Conservation (phyloP, 2,329 filamentous ascomycete species). For the Aquanectria penicillioides region DNA sequence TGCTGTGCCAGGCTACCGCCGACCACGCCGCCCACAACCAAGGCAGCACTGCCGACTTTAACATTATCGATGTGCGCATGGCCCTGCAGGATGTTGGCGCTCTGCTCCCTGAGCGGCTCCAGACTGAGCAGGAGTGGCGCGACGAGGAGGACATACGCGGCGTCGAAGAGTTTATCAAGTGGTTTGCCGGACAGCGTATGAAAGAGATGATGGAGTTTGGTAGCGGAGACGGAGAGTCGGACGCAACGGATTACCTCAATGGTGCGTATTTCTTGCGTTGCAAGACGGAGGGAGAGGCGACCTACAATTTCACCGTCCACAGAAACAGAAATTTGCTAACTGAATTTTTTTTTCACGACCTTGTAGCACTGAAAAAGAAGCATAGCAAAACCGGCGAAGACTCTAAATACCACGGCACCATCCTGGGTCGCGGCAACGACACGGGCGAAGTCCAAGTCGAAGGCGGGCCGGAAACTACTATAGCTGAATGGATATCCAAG, state of each 20-base stretch:
- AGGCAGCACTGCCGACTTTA: conserved; percentile 59
- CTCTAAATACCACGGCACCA: conserved; percentile 84
- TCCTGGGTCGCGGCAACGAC: conserved; percentile 79
- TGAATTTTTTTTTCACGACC: too few relatives aligned
- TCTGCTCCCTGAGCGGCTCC: conserved; percentile 73
- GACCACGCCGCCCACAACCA: conserved; percentile 76
- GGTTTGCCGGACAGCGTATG: conserved; percentile 80
- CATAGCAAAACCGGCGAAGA: conserved; percentile 91
- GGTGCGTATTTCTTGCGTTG: conserved; percentile 54
- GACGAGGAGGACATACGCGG: conserved; percentile 82
- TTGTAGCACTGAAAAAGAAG: conserved; percentile 84
- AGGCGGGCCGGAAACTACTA: conserved; percentile 65
- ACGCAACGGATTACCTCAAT: conserved; percentile 76
- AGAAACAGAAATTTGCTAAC: too few relatives aligned
- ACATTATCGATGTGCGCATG: conserved; percentile 81
- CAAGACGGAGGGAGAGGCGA: too few relatives aligned
- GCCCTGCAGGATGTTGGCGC: conserved; percentile 85
- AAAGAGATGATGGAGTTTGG: conserved; percentile 85
- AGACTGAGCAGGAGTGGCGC: conserved; percentile 73
- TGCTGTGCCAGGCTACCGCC: conserved; percentile 78
- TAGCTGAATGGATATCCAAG: conserved; percentile 50
- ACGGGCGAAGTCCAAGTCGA: conserved; percentile 79
- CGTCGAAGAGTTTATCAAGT: conserved; percentile 80
- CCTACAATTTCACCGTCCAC: too few relatives aligned
- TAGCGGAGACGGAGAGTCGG: conserved; percentile 71